Conservation (phyloP, 2,329 filamentous ascomycete species). For the Capronia epimyces region DNA sequence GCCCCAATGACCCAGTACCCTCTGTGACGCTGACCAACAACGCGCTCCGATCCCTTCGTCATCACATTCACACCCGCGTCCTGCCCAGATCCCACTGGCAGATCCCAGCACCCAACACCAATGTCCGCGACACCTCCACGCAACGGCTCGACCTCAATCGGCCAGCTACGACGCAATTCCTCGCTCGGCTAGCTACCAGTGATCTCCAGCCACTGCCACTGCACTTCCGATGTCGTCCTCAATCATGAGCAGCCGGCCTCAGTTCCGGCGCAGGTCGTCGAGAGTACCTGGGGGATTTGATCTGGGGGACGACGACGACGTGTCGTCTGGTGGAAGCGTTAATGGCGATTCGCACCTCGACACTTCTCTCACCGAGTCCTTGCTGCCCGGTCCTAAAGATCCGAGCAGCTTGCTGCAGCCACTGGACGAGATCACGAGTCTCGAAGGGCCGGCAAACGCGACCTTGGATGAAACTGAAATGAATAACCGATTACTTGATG, state of each 20-base stretch:
- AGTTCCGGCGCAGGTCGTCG: conserved; percentile 25
- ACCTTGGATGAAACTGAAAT: conserved; percentile 54
- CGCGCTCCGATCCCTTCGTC: conserved; percentile 10
- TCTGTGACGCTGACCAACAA: too few species aligned
- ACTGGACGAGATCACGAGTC: conserved; percentile 17
- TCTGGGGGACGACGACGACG: conserved; percentile 29
- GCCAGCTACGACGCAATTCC: conserved; percentile 10
- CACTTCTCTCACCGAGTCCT: conserved; percentile 14
- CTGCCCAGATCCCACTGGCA: neutral
- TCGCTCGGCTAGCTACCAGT: neutral
- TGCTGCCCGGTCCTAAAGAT: conserved; percentile 18
- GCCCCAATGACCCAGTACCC: too few species aligned
- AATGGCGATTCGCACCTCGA: conserved; percentile 18
- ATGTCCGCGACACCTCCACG: conserved; percentile 17
- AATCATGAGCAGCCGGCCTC: conserved; percentile 15
- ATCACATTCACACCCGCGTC: conserved; percentile 12
- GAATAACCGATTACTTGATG: conserved; percentile 55
- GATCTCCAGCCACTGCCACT: neutral
- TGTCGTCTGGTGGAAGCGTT: conserved; percentile 18
- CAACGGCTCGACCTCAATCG: conserved; percentile 17
- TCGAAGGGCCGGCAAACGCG: conserved; percentile 29
- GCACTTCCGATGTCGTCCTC: conserved; percentile 20
- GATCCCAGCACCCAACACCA: conserved; percentile 5
- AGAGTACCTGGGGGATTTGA: conserved; percentile 36
- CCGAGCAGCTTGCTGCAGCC: conserved; percentile 26